Conservation (phyloP, 768 basidiomycete species). For the Suillus cothurnatus region DNA sequence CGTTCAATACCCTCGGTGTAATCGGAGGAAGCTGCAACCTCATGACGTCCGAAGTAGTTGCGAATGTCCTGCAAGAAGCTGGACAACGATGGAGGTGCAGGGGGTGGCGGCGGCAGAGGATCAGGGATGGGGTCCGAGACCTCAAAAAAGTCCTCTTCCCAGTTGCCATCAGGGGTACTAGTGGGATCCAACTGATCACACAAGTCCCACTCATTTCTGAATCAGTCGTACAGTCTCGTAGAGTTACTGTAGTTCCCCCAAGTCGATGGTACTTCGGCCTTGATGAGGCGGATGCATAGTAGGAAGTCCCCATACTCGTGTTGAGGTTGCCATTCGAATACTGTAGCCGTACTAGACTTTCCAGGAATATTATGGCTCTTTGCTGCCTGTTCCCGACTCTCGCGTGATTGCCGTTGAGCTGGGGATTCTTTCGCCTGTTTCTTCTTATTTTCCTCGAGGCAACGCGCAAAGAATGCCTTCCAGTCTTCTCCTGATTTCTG, state of each 20-base stretch:
- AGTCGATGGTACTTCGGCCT: not conserved
- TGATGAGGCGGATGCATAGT: not conserved
- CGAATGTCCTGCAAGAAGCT: not conserved
- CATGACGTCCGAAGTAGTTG: not conserved
- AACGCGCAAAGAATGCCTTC: not conserved
- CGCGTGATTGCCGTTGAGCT: no score
- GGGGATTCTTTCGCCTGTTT: not conserved
- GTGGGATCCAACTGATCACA: not conserved
- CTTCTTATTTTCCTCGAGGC: not conserved
- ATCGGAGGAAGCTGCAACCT: not conserved
- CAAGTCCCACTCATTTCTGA: not conserved
- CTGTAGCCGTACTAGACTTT: no score
- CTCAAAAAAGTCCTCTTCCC: not conserved
- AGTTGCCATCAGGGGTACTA: not conserved
- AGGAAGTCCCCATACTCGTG: no score
- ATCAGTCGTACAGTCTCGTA: not conserved
- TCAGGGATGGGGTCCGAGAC: not conserved
- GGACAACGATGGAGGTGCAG: not conserved
- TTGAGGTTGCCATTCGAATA: no score
- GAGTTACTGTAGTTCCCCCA: not conserved
- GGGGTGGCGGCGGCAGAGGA: not conserved
- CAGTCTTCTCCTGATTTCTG: not conserved
- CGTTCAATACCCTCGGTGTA: not conserved
- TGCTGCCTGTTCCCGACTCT: no score
- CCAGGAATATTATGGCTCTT: no score